These are phyloP conservation scores for Zarea fungicola DNA, from an alignment of 2,329 filamentous ascomycete genomes.

Conservation along the genomic window DNA sequence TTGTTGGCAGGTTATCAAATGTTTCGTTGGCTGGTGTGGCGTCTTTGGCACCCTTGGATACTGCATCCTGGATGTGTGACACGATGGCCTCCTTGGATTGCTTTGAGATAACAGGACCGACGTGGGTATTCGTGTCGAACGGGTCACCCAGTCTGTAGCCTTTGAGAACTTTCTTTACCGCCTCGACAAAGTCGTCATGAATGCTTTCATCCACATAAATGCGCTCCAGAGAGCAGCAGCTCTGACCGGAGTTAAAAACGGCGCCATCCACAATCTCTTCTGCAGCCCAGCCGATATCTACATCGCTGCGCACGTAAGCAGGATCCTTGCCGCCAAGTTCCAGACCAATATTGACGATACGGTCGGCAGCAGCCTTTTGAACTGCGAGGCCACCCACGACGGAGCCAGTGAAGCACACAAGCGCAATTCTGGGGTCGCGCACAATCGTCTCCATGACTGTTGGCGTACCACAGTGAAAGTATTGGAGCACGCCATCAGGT, in stretches of 20 bases:
- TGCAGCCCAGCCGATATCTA: slow-evolving; percentile 85
- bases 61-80: slow-evolving; percentile 74
- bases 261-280: slow-evolving; percentile 93
- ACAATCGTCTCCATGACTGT: slow-evolving; percentile 72
- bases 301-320: slow-evolving; percentile 80
- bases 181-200: slow-evolving; percentile 75
- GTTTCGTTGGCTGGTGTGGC: slow-evolving; percentile 76
- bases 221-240: slow-evolving; percentile 87
- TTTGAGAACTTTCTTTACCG: slow-evolving; percentile 72
- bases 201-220: slow-evolving; percentile 85
- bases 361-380: slow-evolving; percentile 76
- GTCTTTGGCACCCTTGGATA: slow-evolving; percentile 78
- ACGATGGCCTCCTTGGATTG: slow-evolving; percentile 70
- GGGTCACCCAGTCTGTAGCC: slow-evolving; percentile 88
- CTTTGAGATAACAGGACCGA: slow-evolving; percentile 86
- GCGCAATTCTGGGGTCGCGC: slow-evolving; percentile 67
- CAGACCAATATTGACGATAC: slow-evolving; percentile 79
- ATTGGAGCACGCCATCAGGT: slow-evolving; percentile 79
- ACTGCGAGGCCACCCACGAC: slow-evolving; percentile 82
- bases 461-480: slow-evolving; percentile 83
- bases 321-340: slow-evolving; percentile 95
- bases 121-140: slow-evolving; percentile 68
- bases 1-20: slow-evolving; percentile 65
- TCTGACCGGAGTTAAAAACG: slow-evolving; percentile 98
- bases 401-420: slow-evolving; percentile 91